phyloP scores from a whole-genome alignment of 2,329 filamentous ascomycete genomes.

The Ophiosphaerella korrae region DNA sequence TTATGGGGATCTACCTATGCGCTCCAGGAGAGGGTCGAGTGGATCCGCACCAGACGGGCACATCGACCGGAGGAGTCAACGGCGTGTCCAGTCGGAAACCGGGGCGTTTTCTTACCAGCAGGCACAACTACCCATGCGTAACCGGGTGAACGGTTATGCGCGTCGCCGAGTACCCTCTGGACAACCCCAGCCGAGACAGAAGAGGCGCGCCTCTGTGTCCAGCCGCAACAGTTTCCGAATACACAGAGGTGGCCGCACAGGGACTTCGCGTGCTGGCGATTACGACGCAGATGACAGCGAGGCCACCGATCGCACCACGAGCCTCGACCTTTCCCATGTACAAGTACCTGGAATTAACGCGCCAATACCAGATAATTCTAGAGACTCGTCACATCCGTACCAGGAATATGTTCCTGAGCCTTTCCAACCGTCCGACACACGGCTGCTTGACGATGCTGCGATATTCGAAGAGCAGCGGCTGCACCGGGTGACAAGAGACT shows the following conservation, averaged over 20 bases:
- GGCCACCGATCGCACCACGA: constrained; percentile 36
- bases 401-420: constrained; percentile 43
- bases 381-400: constrained; percentile 15
- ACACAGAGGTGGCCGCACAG: constrained; percentile 21
- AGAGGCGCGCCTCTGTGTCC: constrained; percentile 40
- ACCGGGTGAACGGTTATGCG: constrained; percentile 26
- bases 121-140: constrained; percentile 32
- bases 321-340: constrained; percentile 34
- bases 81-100: constrained; percentile 34
- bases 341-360: constrained; percentile 46
- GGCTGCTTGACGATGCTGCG: constrained; percentile 57
- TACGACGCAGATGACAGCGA: constrained; percentile 37
- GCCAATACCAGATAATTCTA: constrained; percentile 31
- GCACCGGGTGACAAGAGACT: constrained; percentile 30
- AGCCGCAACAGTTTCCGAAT: constrained; percentile 45
- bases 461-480: constrained; percentile 43
- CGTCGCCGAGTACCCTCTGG: constrained; percentile 24
- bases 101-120: constrained; percentile 28
- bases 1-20: constrained; percentile 21
- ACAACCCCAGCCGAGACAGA: constrained; percentile 21
- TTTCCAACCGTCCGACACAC: constrained; percentile 57
- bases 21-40: constrained; percentile 24
- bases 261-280: constrained; percentile 14
- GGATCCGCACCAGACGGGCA: constrained; percentile 11
- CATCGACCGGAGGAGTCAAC: constrained; percentile 6